Percentiles rank a stretch among this genome's conserved stretches.
Conservation (phyloP, 2,329 filamentous ascomycete genomes). For the Alternaria sp. region DNA sequence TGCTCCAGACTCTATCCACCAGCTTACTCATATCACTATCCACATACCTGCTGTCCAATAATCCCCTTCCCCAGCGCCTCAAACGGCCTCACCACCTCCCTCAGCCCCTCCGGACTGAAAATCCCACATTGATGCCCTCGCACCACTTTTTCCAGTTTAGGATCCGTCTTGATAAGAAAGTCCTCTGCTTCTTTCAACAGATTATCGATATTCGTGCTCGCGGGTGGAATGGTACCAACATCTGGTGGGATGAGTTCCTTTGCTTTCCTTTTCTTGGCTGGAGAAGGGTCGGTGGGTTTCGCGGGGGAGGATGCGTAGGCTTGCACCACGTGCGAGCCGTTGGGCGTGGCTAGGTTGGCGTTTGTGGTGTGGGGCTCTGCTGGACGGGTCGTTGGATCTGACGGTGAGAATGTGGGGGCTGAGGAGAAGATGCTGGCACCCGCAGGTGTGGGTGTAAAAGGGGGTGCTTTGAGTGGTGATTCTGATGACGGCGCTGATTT, state of each 20-base stretch:
- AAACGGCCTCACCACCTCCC: conserved; percentile 87
- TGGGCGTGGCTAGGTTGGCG: conserved; percentile 73
- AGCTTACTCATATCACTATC: not conserved
- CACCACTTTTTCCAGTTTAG: conserved; percentile 73
- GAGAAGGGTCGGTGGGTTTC: conserved; percentile 31
- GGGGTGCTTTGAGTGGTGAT: conserved; percentile 28
- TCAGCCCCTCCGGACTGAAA: conserved; percentile 82
- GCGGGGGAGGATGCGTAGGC: conserved; percentile 51
- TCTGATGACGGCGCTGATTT: not conserved
- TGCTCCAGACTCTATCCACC: not conserved
- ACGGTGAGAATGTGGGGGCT: conserved; percentile 27
- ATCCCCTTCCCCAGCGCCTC: conserved; percentile 83
- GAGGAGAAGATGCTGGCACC: conserved; percentile 54
- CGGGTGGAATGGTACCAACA: conserved; percentile 30
- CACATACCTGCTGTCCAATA: conserved; percentile 79
- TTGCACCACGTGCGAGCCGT: conserved; percentile 66
- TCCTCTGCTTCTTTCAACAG: conserved; percentile 77
- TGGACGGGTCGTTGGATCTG: conserved; percentile 63
- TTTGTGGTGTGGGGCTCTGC: conserved; percentile 71
- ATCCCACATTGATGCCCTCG: conserved; percentile 76
- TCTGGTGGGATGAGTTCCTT: conserved; percentile 47
- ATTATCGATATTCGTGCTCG: conserved; percentile 69
- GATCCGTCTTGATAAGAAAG: conserved; percentile 76
- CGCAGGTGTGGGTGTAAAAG: conserved; percentile 55
- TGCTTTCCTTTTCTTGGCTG: conserved; percentile 54